Evolutionary conservation across 345 rosid genomes (phyloP).

Genomic region (Citrus hindsii): DNA sequence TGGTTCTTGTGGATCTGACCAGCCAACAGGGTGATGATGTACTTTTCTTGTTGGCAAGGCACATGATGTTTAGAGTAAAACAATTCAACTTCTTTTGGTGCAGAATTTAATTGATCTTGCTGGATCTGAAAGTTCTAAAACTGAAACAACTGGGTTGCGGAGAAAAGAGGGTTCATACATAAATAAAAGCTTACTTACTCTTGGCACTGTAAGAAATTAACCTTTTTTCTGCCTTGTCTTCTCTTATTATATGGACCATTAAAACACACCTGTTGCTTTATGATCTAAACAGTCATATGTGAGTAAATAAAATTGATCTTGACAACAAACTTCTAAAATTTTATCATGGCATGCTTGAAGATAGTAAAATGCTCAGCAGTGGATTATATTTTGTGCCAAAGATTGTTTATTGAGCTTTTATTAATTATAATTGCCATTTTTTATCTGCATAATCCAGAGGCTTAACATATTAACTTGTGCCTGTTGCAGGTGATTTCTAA

Average conservation of each 20-base stretch:
- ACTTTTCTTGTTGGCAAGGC: not conserved
- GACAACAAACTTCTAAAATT: not conserved
- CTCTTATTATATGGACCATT: not conserved
- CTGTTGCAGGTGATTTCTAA: slow-evolving; percentile 57
- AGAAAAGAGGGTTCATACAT: slow-evolving; percentile 78
- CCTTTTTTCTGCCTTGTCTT: not conserved
- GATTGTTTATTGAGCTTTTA: not conserved
- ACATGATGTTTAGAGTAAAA: not conserved
- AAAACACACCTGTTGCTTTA: not conserved
- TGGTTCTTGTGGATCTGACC: slow-evolving; percentile 7
- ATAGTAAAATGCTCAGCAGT: slow-evolving; percentile 1
- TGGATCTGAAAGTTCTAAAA: slow-evolving; percentile 77
- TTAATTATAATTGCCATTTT: not conserved
- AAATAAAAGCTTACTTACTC: slow-evolving; percentile 71
- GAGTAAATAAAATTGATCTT: not conserved
- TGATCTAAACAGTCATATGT: not conserved
- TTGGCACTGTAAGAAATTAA: slow-evolving; percentile 54
- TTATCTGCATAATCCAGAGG: not conserved
- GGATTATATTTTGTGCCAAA: not conserved
- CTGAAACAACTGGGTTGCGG: slow-evolving; percentile 69
- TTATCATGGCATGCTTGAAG: not conserved
- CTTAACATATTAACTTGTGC: slow-evolving; percentile 9
- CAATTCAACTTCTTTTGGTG: slow-evolving; percentile 11
- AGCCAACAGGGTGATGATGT: not conserved
- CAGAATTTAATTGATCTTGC: slow-evolving; percentile 76